These are phyloP conservation scores for Hyaloscypha finlandica DNA, from an alignment of 495 filamentous ascomycete genomes.

Conservation along the genomic window DNA sequence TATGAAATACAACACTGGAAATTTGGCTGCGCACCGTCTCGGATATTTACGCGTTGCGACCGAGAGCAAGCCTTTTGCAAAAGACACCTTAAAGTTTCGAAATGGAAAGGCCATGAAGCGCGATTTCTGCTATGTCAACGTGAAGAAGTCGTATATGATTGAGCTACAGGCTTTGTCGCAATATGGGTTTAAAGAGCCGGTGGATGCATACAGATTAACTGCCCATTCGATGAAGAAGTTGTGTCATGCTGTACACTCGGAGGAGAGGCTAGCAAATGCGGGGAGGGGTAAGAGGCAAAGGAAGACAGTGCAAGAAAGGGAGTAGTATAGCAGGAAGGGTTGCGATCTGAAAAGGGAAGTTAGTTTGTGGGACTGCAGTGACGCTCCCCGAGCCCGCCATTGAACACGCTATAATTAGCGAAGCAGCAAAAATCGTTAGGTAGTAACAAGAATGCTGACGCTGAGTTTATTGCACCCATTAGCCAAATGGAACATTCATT, in stretches of 20 bases:
- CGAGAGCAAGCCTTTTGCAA: slow-evolving; percentile 14
- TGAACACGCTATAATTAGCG: no score
- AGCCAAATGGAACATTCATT: no score
- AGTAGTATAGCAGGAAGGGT: no score
- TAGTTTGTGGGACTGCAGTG: no score
- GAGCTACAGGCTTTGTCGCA: slow-evolving; percentile 5
- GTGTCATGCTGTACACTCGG: neutral
- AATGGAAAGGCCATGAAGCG: slow-evolving; percentile 24
- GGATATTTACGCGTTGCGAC: slow-evolving; percentile 23
- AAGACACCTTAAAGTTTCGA: slow-evolving; percentile 15
- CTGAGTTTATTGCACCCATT: no score
- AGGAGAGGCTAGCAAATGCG: neutral
- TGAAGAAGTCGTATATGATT: slow-evolving; percentile 13
- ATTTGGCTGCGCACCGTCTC: neutral
- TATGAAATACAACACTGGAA: slow-evolving; percentile 3
- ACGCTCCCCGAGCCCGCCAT: no score
- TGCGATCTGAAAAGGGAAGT: no score
- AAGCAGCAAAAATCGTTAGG: no score
- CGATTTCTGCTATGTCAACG: slow-evolving; percentile 17
- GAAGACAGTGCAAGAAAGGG: no score
- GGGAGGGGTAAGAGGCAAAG: neutral
- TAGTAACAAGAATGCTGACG: no score
- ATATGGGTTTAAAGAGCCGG: slow-evolving; percentile 17
- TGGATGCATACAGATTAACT: slow-evolving; percentile 20
- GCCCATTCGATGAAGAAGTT: slow-evolving; percentile 14